These are phyloP conservation scores for Colletotrichum liaoningense DNA, from an alignment of 2,329 filamentous ascomycete species.

Conservation along the genomic window DNA sequence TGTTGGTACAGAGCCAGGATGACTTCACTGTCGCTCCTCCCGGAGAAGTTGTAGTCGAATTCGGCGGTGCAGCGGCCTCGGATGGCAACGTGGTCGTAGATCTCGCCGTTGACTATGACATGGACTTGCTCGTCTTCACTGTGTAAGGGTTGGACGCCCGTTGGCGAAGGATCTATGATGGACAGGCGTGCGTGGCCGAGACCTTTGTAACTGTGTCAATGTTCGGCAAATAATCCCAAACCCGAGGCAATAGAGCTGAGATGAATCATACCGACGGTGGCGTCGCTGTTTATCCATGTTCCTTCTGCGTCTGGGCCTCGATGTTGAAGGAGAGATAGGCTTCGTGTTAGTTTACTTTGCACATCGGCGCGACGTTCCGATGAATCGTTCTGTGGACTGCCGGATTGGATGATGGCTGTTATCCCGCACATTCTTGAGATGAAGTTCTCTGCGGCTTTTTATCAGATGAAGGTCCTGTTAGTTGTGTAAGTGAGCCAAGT, in stretches of 20 bases:
- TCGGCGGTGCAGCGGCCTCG: slow-evolving; percentile 47
- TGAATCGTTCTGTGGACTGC: too few species aligned
- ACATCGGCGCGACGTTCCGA: background rate
- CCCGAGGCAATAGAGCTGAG: background rate
- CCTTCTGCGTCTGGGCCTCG: slow-evolving; percentile 43
- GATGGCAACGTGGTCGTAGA: slow-evolving; percentile 55
- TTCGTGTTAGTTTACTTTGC: background rate
- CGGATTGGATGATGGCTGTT: too few species aligned
- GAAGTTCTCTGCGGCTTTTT: too few species aligned
- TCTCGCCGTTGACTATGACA: slow-evolving; percentile 64
- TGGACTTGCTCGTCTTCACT: slow-evolving; percentile 51
- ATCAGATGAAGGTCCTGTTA: too few species aligned
- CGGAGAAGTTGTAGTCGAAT: slow-evolving; percentile 55
- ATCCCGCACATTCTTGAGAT: too few species aligned
- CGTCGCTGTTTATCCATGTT: slow-evolving; percentile 37
- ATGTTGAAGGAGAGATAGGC: slow-evolving; percentile 37
- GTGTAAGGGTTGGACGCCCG: slow-evolving; percentile 58
- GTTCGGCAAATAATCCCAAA: background rate
- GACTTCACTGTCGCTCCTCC: slow-evolving; percentile 61
- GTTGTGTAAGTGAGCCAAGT: too few species aligned
- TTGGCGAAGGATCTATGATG: slow-evolving; percentile 60
- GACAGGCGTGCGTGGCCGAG: slow-evolving; percentile 57
- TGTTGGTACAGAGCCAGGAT: slow-evolving; percentile 62
- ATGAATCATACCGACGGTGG: slow-evolving; percentile 7
- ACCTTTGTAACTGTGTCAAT: background rate